Evolutionary conservation across 805 yeast genomes (phyloP), one percentile per base, ranked within the genome.

Genomic region (Pichia phayaonensis): DNA sequence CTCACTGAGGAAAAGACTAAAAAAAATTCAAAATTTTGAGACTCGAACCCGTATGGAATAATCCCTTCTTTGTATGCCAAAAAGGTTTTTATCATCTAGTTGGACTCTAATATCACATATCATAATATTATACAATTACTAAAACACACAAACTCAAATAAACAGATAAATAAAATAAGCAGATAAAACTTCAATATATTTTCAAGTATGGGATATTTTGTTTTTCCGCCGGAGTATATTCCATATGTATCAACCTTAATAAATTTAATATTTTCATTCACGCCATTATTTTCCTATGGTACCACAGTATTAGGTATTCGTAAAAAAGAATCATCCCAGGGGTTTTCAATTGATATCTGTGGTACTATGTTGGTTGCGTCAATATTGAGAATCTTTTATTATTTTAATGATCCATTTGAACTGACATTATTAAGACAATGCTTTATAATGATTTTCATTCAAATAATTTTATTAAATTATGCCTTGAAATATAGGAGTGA

Each of bases 311-410:
- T 79, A 44, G 74, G 85, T 55, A 89, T 90, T 15, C 75, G 80
- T 59, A 71, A 74, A 44, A 75, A 78, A 34, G 71, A 81, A 61
- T 76, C 90, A 0, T 77, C 92, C 1, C 72, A 78, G 22, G 97
- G 97, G 22, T 89, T 90, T 61, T 85, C 95, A 6, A 72, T 89
- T n/a, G 97, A 90, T 66, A 86, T 90, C 12, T 90, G 97, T 67
- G 90, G 89, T 8, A 87, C 96, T 8, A 89, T 90, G 96, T 64
- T 90, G 54, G 73, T 88, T 55, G 83, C 96, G 1, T 77, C 89
- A 41, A 77, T 81, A 6, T 68, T 89, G 44, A 73, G 95, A 56
- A 82, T 90, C 26, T 79, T 81, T 50, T 90, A 87, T 69, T 90
- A 84, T 70, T 65, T 84, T 54, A 82, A 87, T 46, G 77, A 83